Base-by-base conservation (phyloP, 495 filamentous ascomycete genomes). In the Rhypophila decipiens region DNA sequence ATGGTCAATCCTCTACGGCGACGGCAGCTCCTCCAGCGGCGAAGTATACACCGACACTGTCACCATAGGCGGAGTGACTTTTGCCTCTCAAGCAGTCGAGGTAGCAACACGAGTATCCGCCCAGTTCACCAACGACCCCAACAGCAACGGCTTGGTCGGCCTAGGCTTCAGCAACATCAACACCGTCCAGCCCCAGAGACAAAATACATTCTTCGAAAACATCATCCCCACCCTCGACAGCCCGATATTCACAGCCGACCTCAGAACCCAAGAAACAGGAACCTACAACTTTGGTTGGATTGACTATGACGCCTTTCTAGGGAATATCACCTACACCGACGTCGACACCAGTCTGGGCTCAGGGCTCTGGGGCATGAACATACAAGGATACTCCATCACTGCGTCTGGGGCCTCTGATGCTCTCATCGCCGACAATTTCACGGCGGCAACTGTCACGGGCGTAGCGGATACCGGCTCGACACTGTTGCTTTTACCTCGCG, bases 241-340 rank as follows among this genome's bases (percentile, higher is more conserved):
- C n/a, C 82, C 80, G 0, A 47, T 90, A 31, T 90, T 88, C 60
- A 84, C 84, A 24, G 82, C 77, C 12, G 72, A 80, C 42, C 67
- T 91, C 48, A 85, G 82, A 67, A 71, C 79, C 55, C 69, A 73
- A 23, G 68, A 41, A 4, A 49, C 84, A 18, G 87, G 87, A 15
- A 70, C 58, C 46, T 88, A 85, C 63, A 84, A 86, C 67, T 90
- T 90, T 53, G 87, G 87, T 31, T 86, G 64, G 68, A 80, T 88
- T 51, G 80, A 89, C 65, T 49, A 54, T 17, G 53, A 61, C 53
- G 82, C 82, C 51, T 83, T 84, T 71, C 80, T 68, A 15, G 82
- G 85, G 49, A 57, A 60, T 29, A 73, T 93, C 54, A 69, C 75
- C 49, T 90, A 85, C 61, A 62, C 67, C 3, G 27, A 66, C 17